Conservation (phyloP, 2,329 filamentous ascomycete genomes). For the Hypoxylon sp. region DNA sequence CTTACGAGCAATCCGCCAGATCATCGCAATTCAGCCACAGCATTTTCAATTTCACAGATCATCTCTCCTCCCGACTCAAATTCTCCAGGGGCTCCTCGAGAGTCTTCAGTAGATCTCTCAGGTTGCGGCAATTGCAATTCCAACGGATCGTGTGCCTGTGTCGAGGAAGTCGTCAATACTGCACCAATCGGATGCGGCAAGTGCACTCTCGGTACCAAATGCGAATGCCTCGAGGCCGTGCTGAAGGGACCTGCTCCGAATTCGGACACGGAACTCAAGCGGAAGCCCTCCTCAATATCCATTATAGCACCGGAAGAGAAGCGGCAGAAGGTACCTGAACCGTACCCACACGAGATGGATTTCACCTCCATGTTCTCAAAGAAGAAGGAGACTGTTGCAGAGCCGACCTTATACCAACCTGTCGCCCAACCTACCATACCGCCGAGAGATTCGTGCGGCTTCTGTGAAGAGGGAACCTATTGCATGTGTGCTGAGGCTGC, state of each 20-base stretch:
- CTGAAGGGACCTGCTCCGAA: constrained; percentile 52
- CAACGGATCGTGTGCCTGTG: constrained; percentile 67
- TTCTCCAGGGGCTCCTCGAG: constrained; percentile 49
- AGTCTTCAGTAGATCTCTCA: constrained; percentile 52
- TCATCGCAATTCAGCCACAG: constrained; percentile 52
- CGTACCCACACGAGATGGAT: constrained; percentile 73
- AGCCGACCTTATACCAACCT: constrained; percentile 48
- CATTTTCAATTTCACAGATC: constrained; percentile 69
- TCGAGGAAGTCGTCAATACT: constrained; percentile 68
- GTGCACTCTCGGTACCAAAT: constrained; percentile 71
- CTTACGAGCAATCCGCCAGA: constrained; percentile 42
- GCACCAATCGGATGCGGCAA: constrained; percentile 71
- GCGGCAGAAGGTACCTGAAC: constrained; percentile 62
- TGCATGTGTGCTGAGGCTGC: constrained; percentile 79
- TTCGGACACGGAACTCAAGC: constrained; percentile 60
- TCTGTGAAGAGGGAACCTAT: constrained; percentile 84
- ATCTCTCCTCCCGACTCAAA: constrained; percentile 63
- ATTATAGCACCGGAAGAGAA: constrained; percentile 63
- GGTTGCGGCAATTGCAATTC: constrained; percentile 68
- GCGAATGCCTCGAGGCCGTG: constrained; percentile 68
- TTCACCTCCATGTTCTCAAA: constrained; percentile 75
- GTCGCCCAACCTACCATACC: constrained; percentile 53
- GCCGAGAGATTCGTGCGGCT: constrained; percentile 79
- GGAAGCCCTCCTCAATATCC: constrained; percentile 61
- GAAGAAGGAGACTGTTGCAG: constrained; percentile 54